Conservation (phyloP, 768 basidiomycete species). For the Boletus reticulatus region DNA sequence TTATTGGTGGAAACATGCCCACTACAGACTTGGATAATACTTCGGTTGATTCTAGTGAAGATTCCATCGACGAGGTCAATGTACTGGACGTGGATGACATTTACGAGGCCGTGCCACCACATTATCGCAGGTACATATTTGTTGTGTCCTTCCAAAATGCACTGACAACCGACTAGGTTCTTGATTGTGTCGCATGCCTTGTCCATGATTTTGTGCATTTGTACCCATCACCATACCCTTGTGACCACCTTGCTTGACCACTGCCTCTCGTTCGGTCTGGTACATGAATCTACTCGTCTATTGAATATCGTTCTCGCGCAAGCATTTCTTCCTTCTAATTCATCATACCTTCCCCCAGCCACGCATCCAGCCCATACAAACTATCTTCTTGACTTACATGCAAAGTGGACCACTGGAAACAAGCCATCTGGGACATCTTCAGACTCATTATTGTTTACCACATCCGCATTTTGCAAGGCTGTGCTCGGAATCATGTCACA, state of each 20-base stretch:
- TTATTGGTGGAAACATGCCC: slow-evolving; percentile 48
- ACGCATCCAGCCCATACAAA: slow-evolving; percentile 45
- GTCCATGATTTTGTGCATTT: slow-evolving; percentile 43
- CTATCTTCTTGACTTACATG: slow-evolving; percentile 46
- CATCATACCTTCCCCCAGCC: slow-evolving; percentile 29
- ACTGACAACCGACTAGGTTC: slow-evolving; percentile 34
- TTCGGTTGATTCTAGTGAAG: slow-evolving; percentile 21
- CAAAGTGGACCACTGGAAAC: slow-evolving; percentile 35
- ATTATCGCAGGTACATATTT: slow-evolving; percentile 45
- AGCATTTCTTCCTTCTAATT: slow-evolving; percentile 32
- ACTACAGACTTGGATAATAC: slow-evolving; percentile 11
- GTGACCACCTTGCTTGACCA: slow-evolving; percentile 49
- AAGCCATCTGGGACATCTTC: background rate
- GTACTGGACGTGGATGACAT: slow-evolving; percentile 35
- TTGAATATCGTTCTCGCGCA: slow-evolving; percentile 41
- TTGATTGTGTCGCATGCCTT: slow-evolving; percentile 53
- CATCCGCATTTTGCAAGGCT: slow-evolving; percentile 26
- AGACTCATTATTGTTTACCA: slow-evolving; percentile 20
- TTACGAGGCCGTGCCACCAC: slow-evolving; percentile 52
- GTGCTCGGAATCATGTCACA: slow-evolving; percentile 14
- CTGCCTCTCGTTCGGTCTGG: slow-evolving; percentile 43
- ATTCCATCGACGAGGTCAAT: slow-evolving; percentile 23
- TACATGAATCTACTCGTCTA: slow-evolving; percentile 41
- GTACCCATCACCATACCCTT: slow-evolving; percentile 48
- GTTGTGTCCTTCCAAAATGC: slow-evolving; percentile 6